These are phyloP conservation scores for Stephania cephalantha DNA, from an alignment of 164 flowering plant genomes.

Conservation along the genomic window DNA sequence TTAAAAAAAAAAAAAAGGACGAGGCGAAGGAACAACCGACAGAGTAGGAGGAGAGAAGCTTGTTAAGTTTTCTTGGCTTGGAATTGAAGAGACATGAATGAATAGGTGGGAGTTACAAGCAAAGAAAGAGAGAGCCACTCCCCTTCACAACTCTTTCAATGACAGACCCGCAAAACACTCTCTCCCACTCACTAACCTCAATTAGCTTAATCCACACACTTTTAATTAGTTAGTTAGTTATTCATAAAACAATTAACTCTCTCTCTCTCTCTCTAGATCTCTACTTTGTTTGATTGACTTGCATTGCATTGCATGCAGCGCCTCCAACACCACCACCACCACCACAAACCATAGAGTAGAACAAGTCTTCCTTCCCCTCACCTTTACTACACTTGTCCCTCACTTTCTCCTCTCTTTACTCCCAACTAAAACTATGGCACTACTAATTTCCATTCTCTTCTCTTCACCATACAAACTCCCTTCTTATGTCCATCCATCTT, in stretches of 20 bases:
- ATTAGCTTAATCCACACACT: background rate
- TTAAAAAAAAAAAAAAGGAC: background rate
- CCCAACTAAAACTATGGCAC: slow-evolving; percentile 43
- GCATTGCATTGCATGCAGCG: slow-evolving; percentile 3
- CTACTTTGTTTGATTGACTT: slow-evolving; percentile 21
- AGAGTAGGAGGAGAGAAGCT: slow-evolving; percentile 27
- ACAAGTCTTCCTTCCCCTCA: slow-evolving; percentile 40
- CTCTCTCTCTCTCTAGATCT: slow-evolving; percentile 12
- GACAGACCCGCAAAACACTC: slow-evolving; percentile 14
- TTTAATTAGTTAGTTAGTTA: too few species aligned
- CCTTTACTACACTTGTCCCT: slow-evolving; percentile 55
- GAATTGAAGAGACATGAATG: slow-evolving; percentile 66
- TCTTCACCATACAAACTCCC: slow-evolving; percentile 27
- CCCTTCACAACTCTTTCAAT: slow-evolving; percentile 7
- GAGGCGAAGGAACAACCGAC: slow-evolving; percentile 35
- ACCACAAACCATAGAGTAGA: slow-evolving; percentile 10
- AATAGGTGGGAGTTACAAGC: slow-evolving; percentile 27
- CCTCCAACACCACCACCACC: slow-evolving; percentile 30
- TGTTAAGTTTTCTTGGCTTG: slow-evolving; percentile 54
- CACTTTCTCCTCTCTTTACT: slow-evolving; percentile 27
- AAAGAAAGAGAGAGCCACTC: slow-evolving; percentile 5
- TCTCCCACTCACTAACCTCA: background rate
- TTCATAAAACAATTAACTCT: background rate
- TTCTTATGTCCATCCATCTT: background rate
- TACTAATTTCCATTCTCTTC: slow-evolving; percentile 23